phyloP scores from a whole-genome alignment of 371 early-diverging fungal genomes.

The Conidiobolus incongruus region DNA sequence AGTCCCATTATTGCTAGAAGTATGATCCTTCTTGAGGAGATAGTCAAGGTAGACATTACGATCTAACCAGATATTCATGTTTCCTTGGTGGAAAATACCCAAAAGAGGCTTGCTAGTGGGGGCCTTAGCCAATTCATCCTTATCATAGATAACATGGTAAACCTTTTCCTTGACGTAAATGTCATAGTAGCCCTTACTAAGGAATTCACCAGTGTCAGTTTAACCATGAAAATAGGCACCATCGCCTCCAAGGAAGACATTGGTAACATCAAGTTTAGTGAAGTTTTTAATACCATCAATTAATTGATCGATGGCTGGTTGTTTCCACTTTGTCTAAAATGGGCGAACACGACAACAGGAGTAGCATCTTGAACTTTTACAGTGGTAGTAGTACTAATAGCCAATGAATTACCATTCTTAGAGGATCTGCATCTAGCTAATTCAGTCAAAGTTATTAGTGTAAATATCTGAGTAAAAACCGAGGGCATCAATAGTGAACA shows the following conservation, averaged over 20 bases:
- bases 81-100: too few species aligned
- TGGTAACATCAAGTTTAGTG: constrained; percentile 25
- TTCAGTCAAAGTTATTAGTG: constrained; percentile 23
- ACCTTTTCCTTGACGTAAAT: constrained; percentile 24
- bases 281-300: constrained; percentile 22
- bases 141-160: constrained; percentile 22
- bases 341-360: constrained; percentile 37
- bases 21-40: constrained; percentile 19
- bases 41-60: constrained; percentile 32
- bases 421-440: constrained; percentile 40
- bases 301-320: constrained; percentile 34
- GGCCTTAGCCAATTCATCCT: constrained; percentile 21
- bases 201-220: constrained; percentile 15
- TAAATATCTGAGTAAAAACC: constrained; percentile 39
- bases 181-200: constrained; percentile 28
- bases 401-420: constrained; percentile 18
- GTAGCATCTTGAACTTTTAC: constrained; percentile 48
- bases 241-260: constrained; percentile 45
- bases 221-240: constrained; percentile 23
- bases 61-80: constrained; percentile 49
- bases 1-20: constrained; percentile 16
- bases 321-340: constrained; percentile 29
- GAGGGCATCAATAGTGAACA: constrained; percentile 28
- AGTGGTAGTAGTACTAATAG: constrained; percentile 47
- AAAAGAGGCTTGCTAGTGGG: constrained; percentile 20